Conservation (phyloP, 2,329 filamentous ascomycete genomes). For the Colletotrichum lupini region DNA sequence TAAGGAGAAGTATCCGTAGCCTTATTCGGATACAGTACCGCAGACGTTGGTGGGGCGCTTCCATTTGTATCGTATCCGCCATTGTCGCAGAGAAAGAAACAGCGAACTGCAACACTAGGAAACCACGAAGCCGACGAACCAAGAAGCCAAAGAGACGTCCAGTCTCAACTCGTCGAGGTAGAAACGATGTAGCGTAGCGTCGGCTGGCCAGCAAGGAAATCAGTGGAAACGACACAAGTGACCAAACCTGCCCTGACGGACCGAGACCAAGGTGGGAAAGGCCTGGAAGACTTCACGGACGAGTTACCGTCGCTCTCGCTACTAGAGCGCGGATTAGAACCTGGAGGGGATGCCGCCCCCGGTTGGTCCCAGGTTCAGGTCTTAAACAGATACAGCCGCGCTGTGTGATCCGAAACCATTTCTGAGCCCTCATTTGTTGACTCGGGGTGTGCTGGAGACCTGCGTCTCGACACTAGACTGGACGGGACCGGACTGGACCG, state of each 20-base stretch:
- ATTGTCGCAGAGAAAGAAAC: constrained; percentile 6
- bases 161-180: not conserved
- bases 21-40: not conserved
- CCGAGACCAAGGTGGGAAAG: not conserved
- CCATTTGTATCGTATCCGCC: constrained; percentile 12
- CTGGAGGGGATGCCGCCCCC: not conserved
- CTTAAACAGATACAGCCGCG: constrained; percentile 14
- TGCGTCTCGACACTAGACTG: constrained; percentile 21
- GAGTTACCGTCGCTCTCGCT: not conserved
- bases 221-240: not conserved
- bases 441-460: constrained; percentile 7
- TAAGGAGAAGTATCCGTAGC: not conserved
- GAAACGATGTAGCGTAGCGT: not conserved
- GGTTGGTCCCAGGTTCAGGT: constrained; percentile 9
- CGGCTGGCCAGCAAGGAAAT: not conserved
- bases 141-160: not conserved
- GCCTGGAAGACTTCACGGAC: not conserved
- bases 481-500: constrained; percentile 32
- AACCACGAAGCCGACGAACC: not conserved
- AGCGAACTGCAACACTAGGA: not conserved
- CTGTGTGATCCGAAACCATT: constrained; percentile 28
- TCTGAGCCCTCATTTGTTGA: constrained; percentile 25
- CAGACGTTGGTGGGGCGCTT: not conserved
- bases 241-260: not conserved
- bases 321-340: constrained; percentile 1